Evolutionary conservation across 768 basidiomycete genomes (phyloP), one percentile per base, ranked within the genome.

Genomic region (Naganishia vaughanmartiniae): DNA sequence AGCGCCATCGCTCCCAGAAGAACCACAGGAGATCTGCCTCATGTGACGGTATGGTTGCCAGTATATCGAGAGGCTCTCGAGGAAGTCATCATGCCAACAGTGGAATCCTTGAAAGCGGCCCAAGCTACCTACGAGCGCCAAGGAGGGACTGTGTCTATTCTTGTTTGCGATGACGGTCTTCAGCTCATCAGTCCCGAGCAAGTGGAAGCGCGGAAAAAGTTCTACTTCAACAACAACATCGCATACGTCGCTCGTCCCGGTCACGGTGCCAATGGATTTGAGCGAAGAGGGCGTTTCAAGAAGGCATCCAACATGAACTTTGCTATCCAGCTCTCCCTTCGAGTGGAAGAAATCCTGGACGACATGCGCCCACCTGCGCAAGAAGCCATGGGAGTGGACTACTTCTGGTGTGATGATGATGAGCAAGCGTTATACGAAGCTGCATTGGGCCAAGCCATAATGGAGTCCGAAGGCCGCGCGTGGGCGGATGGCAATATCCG

Each of bases 251-350:
- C 92, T 30, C 87, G 91, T 46, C 90, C 91, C 0, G 84, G 84
- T 67, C 90, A 92, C 79, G 85, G 85, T 46, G 24, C 26, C 10
- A 87, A 87, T 76, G 90, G 89, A 0, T 91, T 86, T 83, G 85
- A 89, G 72, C 89, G 91, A 55, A 89, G 90, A 33, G 92, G 91
- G 51, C 86, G 90, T 26, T 95, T 95, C 85, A 95, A 95, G 84
- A 95, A 95, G 82, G 92, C 92, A 0, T 89, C 87, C n/a, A 95
- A 95, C 81, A 88, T 94, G 89, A 95, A 94, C 78, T 92, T 89
- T 75, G 90, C 86, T 0, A 83, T 85, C n/a, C 82, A 87, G 75
- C 83, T 92, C 9, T 89, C 88, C 4, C 83, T 91, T 31, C n/a
- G n/a, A n/a, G n/a, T n/a, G n/a, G n/a, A n/a, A n/a, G n/a, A n/a